Conservation (phyloP, 371 early-diverging fungal species). For the Modicella reniformis region DNA sequence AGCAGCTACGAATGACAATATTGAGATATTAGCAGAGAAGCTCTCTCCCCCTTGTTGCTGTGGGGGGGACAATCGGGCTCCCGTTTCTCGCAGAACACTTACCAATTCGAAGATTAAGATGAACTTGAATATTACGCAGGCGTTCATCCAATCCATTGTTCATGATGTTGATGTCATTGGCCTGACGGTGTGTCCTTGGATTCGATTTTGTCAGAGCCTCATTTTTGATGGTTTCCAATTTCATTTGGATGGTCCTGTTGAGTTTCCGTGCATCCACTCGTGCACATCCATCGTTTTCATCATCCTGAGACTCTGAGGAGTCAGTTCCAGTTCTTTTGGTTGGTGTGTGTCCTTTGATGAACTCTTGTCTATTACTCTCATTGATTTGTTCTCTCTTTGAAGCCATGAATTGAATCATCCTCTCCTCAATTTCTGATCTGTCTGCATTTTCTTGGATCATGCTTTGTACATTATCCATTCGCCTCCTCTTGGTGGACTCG, state of each 20-base stretch:
- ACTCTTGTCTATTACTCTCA: slow-evolving; percentile 77
- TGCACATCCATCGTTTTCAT: slow-evolving; percentile 62
- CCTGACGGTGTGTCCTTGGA: slow-evolving; percentile 52
- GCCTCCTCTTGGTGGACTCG: slow-evolving; percentile 37
- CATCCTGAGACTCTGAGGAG: slow-evolving; percentile 3
- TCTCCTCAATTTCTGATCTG: slow-evolving; percentile 41
- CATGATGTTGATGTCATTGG: slow-evolving; percentile 23
- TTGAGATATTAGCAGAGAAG: background rate
- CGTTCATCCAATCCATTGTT: slow-evolving; percentile 61
- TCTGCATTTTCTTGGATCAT: slow-evolving; percentile 28
- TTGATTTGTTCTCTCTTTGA: slow-evolving; percentile 73
- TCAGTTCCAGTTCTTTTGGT: slow-evolving; percentile 5
- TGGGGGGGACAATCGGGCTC: too few relatives aligned
- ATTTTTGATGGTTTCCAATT: slow-evolving; percentile 79
- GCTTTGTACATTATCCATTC: slow-evolving; percentile 23
- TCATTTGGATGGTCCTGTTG: slow-evolving; percentile 86
- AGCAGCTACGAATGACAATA: slow-evolving; percentile 34
- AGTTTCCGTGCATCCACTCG: slow-evolving; percentile 78
- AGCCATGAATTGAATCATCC: slow-evolving; percentile 69
- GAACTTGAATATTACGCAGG: slow-evolving; percentile 68
- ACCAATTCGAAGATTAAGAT: slow-evolving; percentile 74
- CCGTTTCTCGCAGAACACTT: slow-evolving; percentile 14
- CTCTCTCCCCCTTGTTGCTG: background rate
- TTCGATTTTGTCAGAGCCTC: slow-evolving; percentile 79
- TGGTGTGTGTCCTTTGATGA: slow-evolving; percentile 51